Base-by-base conservation (phyloP, 768 basidiomycete species). In the Psilocybe cyanescens region DNA sequence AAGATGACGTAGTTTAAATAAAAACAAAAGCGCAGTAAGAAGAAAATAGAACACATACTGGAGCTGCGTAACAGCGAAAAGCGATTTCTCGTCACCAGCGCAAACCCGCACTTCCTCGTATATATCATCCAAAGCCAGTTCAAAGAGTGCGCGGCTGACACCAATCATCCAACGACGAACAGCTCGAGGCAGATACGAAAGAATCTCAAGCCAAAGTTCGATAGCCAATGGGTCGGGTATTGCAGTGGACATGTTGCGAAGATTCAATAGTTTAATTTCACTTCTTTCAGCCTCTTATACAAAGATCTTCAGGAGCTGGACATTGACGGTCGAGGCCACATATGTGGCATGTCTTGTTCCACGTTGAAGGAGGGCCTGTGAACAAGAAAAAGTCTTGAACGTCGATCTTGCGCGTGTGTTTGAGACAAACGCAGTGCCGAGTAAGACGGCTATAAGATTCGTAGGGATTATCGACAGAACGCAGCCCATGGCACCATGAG, bases 61-160 rank as follows among this genome's bases (percentile, higher is more conserved):
- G 7, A 50, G 30, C 16, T 50, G 48, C 4, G 11, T 14, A 24
- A 50, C 12, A 4, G 48, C 30, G 11, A 28, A 28, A 12, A 19
- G 16, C 24, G 48, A 9, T 28, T 50, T 31, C n/a, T 54, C 33
- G 37, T 54, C 53, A 54, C 69, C 67, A 6, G 59, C 28, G 5
- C 67, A 62, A 17, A 75, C 58, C 31, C 67, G 55, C 17, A 74
- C 53, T 49, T 73, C 71, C 29, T 63, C 58, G 54, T 73, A 75
- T 14, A 71, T 62, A 45, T 73, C 69, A 37, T 71, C 56, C 59
- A 74, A 59, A 1, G 68, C 74, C 30, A 75, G 59, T 45, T 73
- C 68, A 51, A 74, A 75, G 8, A 75, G 65, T 4, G 51, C 44
- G 16, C 72, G 66, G 45, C 69, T 75, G 16, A 74, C 56, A 8